These are phyloP conservation scores for Hirschfeldia incana DNA, from an alignment of 345 rosid species.

Conservation along the genomic window DNA sequence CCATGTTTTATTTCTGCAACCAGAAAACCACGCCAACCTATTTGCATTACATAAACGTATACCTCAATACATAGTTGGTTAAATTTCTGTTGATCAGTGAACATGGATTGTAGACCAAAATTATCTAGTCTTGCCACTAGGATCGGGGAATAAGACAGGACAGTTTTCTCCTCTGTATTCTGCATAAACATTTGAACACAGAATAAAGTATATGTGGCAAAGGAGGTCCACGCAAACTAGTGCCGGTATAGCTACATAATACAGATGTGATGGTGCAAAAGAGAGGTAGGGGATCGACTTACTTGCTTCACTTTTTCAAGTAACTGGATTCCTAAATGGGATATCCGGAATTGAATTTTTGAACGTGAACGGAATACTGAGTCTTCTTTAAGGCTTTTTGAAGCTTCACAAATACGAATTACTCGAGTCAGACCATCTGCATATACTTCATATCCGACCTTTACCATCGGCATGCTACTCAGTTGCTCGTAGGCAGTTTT, in stretches of 20 bases:
- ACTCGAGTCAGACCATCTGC: conserved; percentile 89
- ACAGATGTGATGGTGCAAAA: conserved; percentile 14
- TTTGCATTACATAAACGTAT: conserved; percentile 22
- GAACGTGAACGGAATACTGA: conserved; percentile 47
- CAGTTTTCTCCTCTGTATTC: conserved; percentile 54
- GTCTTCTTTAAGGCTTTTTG: conserved; percentile 51
- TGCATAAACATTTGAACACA: conserved; percentile 43
- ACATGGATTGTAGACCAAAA: conserved; percentile 58
- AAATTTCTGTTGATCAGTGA: conserved; percentile 66
- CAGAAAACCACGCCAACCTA: conserved; percentile 19
- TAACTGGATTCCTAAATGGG: conserved; percentile 62
- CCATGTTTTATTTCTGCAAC: conserved; percentile 18
- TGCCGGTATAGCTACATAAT: conserved; percentile 10
- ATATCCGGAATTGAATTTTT: conserved; percentile 66
- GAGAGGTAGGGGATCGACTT: conserved; percentile 34
- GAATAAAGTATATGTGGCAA: conserved; percentile 27
- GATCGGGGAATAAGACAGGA: conserved; percentile 50
- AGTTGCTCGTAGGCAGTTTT: conserved; percentile 44
- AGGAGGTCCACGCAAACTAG: conserved; percentile 17
- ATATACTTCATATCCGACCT: conserved; percentile 88
- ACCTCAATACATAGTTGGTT: conserved; percentile 74
- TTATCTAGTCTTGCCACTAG: conserved; percentile 62
- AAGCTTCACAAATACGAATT: conserved; percentile 70
- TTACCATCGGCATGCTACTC: conserved; percentile 49
- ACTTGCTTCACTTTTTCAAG: conserved; percentile 75